Evolutionary conservation across 2,329 filamentous ascomycete species (phyloP).

Genomic region (Didymella lethalis): DNA sequence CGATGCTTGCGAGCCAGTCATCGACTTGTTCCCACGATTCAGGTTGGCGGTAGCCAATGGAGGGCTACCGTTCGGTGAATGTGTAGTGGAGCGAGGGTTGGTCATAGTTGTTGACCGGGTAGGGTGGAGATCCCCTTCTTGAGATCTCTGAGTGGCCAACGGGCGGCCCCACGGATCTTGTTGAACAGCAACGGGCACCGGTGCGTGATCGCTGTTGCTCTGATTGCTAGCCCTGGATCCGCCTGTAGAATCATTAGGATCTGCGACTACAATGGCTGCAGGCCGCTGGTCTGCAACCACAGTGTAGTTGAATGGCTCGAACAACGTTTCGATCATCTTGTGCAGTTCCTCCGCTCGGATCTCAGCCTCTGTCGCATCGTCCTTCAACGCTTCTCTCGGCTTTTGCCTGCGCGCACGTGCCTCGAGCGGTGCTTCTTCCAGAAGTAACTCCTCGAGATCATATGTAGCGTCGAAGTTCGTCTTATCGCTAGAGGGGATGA

Average conservation of each 20-base stretch:
- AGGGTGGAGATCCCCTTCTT: conserved; percentile 51
- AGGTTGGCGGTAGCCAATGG: conserved; percentile 48
- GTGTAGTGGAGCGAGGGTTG: conserved; percentile 54
- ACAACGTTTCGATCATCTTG: conserved; percentile 91
- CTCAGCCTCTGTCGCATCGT: conserved; percentile 93
- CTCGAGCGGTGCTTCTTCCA: conserved; percentile 95
- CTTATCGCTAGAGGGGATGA: conserved; percentile 93
- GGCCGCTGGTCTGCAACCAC: conserved; percentile 76
- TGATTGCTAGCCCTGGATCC: conserved; percentile 47
- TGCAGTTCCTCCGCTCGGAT: conserved; percentile 94
- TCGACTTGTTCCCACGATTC: conserved; percentile 22
- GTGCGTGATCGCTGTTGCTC: conserved; percentile 43
- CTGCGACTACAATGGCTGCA: conserved; percentile 37
- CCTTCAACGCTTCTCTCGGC: conserved; percentile 87
- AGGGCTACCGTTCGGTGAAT: conserved; percentile 59
- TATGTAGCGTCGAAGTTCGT: conserved; percentile 99
- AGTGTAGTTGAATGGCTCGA: conserved; percentile 95
- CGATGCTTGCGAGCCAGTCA: conserved; percentile 42
- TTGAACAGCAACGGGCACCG: conserved; percentile 42
- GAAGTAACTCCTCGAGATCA: conserved; percentile 88
- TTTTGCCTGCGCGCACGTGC: conserved; percentile 92
- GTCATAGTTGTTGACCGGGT: conserved; percentile 46
- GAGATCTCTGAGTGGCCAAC: conserved; percentile 42
- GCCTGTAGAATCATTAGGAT: conserved; percentile 40
- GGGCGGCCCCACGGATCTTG: conserved; percentile 46